Base-by-base conservation (phyloP, 768 basidiomycete genomes). In the Boletus coccyginus region DNA sequence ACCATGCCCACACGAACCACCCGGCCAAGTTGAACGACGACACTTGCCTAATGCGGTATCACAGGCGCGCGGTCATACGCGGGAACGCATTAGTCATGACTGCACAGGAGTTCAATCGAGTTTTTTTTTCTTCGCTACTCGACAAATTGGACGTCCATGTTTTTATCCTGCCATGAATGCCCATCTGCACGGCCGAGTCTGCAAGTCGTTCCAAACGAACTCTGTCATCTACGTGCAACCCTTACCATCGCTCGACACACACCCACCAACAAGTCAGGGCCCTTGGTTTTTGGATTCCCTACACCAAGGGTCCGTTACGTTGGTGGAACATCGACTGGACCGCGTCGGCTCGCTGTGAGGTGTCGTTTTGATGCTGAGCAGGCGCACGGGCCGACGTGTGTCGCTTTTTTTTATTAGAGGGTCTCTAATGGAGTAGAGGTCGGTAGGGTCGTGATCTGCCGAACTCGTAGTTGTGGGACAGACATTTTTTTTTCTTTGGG, bases 391-490 rank as follows among this genome's bases (percentile, higher is more conserved):
- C 73, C 13, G 70, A 66, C 61, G 66, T 65, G 66, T 11, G 73
- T 69, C 73, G 53, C 71, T 69, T 70, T 61, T 69, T 66, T 21
- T 21, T 21, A 2, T 21, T 66, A 62, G 16, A 3, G 1, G 64
- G 83, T 83, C 78, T 75, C 79, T 77, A 42, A 69, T 76, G 81
- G 85, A 87, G 85, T 87, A 83, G 85, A 82, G 79, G 69, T 68
- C 65, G 59, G 73, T 66, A 27, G 27, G 66, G 61, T 8, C 35
- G 2, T 60, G 56, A 57, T 63, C 71, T 66, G 67, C 74, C 70
- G 69, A 70, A 64, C 76, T 82, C 82, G 80, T 86, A 87, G 85
- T 87, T 85, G 76, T 79, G 84, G 70, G 81, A 81, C 83, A 78
- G 45, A 86, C 83, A 86, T 75, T 42, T 9, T 55, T 38, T 19